Percentiles rank a stretch among this genome's conserved stretches.
phyloP scores from a whole-genome alignment of 768 basidiomycete species.

The Lentinula lateritia region DNA sequence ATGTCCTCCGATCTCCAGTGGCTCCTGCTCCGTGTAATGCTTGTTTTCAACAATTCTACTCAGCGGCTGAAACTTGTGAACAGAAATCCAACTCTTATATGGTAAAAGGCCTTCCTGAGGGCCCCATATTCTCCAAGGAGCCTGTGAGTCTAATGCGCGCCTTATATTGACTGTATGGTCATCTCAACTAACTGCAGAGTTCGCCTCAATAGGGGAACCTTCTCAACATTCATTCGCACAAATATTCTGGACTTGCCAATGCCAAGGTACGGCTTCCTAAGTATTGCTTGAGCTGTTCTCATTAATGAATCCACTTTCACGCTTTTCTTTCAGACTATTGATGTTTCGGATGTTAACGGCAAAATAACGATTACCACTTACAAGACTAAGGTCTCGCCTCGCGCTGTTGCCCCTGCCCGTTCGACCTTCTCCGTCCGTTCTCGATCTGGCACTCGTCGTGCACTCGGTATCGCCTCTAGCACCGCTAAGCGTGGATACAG shows the following conservation, averaged over 20 bases:
- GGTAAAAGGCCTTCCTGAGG: conserved; percentile 70
- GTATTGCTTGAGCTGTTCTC: background rate
- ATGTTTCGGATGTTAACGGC: conserved; percentile 49
- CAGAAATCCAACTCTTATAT: conserved; percentile 84
- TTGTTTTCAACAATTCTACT: background rate
- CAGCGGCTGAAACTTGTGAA: conserved; percentile 3
- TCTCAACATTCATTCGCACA: conserved; percentile 84
- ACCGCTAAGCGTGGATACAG: conserved; percentile 67
- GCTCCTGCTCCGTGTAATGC: conserved; percentile 76
- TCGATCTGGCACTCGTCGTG: conserved; percentile 67
- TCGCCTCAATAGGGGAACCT: conserved; percentile 64
- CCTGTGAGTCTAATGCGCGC: conserved; percentile 42
- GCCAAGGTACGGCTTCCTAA: conserved; percentile 46
- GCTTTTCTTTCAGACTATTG: conserved; percentile 47
- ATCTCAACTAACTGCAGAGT: conserved; percentile 8
- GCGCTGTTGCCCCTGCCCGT: conserved; percentile 41
- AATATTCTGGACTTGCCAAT: conserved; percentile 88
- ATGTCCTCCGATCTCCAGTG: conserved; percentile 93
- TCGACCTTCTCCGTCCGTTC: conserved; percentile 53
- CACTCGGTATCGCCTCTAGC: conserved; percentile 57
- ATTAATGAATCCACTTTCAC: background rate
- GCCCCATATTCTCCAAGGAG: conserved; percentile 81
- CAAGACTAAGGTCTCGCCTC: conserved; percentile 56
- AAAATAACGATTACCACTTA: conserved; percentile 53
- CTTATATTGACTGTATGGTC: conserved; percentile 6